Conservation (phyloP, 2,329 filamentous ascomycete genomes). For the Lachnellula suecica region DNA sequence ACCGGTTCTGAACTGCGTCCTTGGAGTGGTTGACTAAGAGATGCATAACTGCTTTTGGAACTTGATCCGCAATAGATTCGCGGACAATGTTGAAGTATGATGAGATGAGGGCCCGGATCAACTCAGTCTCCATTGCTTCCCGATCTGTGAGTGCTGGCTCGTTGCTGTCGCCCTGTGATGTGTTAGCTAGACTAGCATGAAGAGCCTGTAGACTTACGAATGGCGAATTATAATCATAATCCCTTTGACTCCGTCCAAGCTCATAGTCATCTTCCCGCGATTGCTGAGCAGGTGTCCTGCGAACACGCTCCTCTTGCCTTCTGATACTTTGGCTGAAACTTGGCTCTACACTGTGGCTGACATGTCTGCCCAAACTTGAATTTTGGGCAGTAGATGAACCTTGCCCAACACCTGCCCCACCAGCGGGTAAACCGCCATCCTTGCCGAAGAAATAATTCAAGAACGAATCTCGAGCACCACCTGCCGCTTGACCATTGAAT, state of each 20-base stretch:
- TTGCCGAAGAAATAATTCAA: constrained; percentile 99
- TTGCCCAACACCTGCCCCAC: constrained; percentile 37
- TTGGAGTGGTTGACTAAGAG: constrained; percentile 97
- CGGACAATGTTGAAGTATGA: constrained; percentile 99
- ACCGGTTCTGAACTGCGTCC: constrained; percentile 93
- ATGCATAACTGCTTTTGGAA: constrained; percentile 99
- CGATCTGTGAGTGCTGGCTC: constrained; percentile 92
- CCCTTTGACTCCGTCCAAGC: constrained; percentile 30
- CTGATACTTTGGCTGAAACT: constrained; percentile 83
- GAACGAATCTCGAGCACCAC: constrained; percentile 81
- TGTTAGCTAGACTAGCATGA: constrained; percentile 19
- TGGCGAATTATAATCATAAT: constrained; percentile 41
- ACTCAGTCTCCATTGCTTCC: constrained; percentile 94
- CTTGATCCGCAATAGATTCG: constrained; percentile 97
- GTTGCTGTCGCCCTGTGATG: constrained; percentile 52
- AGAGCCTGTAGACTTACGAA: constrained; percentile 43
- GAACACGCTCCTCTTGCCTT: constrained; percentile 55
- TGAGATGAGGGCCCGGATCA: constrained; percentile 93
- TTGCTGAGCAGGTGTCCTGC: constrained; percentile 49
- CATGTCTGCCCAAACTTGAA: constrained; percentile 58
- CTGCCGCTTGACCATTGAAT: constrained; percentile 58
- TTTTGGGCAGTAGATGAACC: constrained; percentile 33
- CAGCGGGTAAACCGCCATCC: constrained; percentile 63
- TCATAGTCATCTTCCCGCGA: constrained; percentile 42
- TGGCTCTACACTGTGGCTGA: constrained; percentile 76